Evolutionary conservation across 805 yeast species (phyloP).

Genomic region (Diddensiella santjacobensis): DNA sequence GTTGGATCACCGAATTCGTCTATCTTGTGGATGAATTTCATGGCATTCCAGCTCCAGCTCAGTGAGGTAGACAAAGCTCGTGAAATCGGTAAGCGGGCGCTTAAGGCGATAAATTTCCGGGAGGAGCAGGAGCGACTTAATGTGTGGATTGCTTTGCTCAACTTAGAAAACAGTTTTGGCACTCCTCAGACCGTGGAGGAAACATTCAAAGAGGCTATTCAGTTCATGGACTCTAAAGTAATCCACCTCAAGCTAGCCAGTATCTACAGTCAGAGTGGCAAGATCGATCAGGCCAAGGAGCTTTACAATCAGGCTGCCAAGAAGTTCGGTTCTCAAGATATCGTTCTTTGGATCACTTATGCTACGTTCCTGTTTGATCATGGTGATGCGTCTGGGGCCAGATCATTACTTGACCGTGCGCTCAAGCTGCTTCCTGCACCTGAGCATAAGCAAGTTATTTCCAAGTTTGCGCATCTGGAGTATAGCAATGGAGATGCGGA

Average conservation of each 20-base stretch:
- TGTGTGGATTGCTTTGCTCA: constrained; percentile 92
- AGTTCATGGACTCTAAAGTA: constrained; percentile 82
- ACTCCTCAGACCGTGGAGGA: constrained; percentile 75
- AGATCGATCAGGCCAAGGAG: constrained; percentile 63
- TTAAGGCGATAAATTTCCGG: constrained; percentile 82
- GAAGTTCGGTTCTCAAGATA: constrained; percentile 68
- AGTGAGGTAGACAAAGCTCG: constrained; percentile 94
- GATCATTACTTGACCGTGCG: constrained; percentile 69
- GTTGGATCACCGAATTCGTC: constrained; percentile 94
- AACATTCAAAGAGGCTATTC: constrained; percentile 77
- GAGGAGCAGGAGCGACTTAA: constrained; percentile 92
- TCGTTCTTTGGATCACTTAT: constrained; percentile 76
- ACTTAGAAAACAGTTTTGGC: constrained; percentile 93
- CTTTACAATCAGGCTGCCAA: constrained; percentile 66
- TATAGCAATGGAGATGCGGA: constrained; percentile 79
- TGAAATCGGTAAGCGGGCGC: constrained; percentile 87
- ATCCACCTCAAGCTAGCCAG: constrained; percentile 78
- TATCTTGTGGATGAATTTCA: constrained; percentile 93
- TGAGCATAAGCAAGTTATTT: constrained; percentile 60
- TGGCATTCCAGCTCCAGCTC: constrained; percentile 94
- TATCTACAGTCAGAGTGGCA: constrained; percentile 66
- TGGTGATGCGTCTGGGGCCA: constrained; percentile 47
- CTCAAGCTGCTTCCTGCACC: constrained; percentile 66
- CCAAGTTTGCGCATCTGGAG: constrained; percentile 86
- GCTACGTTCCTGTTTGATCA: constrained; percentile 71